Base-by-base conservation (phyloP, 257 asterid genomes). In the Salvia splendens region DNA sequence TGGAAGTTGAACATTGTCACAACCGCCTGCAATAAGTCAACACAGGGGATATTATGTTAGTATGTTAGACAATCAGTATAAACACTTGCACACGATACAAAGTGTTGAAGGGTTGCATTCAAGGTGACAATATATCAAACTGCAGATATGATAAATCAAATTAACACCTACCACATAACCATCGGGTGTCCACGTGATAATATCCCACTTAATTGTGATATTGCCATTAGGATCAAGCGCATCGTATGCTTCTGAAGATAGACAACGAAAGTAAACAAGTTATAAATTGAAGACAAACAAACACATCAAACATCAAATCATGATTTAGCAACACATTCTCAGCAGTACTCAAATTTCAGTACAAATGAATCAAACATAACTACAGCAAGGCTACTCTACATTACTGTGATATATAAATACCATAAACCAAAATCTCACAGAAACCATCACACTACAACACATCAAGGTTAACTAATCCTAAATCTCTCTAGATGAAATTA, bases 141-240 rank as follows among this genome's bases (percentile, higher is more conserved):
- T 36, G 38, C 9, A 14, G 9, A 45, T n/a, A 20, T 10, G 32
- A 14, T 1, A n/a, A 40, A 57, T 12, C 45, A 4, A 54, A 43
- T 17, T n/a, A 47, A 64, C 8, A 76, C 97, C 75, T 81, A 86
- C 97, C 65, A 85, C 83, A 53, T 92, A 92, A 72, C 98, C 95
- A 49, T 87, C 97, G 0, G 96, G 79, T 4, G 96, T 78, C 98
- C 97, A 92, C 58, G 45, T 70, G 69, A 88, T 79, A 55, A 91
- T 40, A 75, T 91, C 96, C 92, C 95, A 88, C 78, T 88, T 88
- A 16, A 88, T 78, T 49, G 96, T 88, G 79, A 91, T 82, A 74
- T 88, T 88, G 33, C 97, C 95, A 67, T 82, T 83, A 17, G 97
- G 97, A 78, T 91, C 96, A 61, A 88, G 95, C 7, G 97, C 81